Conservation (phyloP, 371 early-diverging fungal genomes). For the Mortierella sp. region DNA sequence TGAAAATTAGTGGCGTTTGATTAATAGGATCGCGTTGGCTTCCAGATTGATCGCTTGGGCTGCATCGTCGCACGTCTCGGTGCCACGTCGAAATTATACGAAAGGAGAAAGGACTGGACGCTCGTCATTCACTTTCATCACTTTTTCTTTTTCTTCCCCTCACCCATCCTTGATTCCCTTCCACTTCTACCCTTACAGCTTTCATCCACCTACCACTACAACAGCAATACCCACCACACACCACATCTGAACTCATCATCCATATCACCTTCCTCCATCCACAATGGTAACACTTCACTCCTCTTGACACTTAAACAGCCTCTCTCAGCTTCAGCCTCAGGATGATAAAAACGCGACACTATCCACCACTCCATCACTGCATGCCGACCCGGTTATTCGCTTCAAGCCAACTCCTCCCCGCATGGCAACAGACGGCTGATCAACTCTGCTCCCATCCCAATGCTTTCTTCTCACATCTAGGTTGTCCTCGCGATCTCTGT, state of each 20-base stretch:
- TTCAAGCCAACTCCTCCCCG: background rate
- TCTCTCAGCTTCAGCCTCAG: background rate
- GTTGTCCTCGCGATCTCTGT: slow-evolving; percentile 92
- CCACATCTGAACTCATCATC: background rate
- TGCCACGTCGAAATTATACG: slow-evolving; percentile 12
- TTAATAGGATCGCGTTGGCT: background rate
- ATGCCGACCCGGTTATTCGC: background rate
- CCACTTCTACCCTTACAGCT: background rate
- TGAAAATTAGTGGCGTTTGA: slow-evolving; percentile 13
- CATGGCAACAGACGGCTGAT: background rate
- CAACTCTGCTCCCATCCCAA: background rate
- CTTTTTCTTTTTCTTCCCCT: background rate
- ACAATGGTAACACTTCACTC: background rate
- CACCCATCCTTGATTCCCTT: background rate
- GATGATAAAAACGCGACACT: slow-evolving; percentile 1
- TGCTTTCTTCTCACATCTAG: slow-evolving; percentile 53
- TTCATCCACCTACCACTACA: background rate
- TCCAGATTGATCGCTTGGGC: background rate
- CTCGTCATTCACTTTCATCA: background rate
- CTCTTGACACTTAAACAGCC: background rate
- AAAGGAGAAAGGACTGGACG: background rate
- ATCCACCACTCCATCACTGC: background rate
- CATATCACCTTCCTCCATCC: background rate
- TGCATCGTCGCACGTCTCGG: slow-evolving; percentile 10
- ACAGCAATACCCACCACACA: background rate